Evolutionary conservation across 805 yeast genomes (phyloP), one percentile per base, ranked within the genome.

Genomic region (Grigorovia transvaalensis): DNA sequence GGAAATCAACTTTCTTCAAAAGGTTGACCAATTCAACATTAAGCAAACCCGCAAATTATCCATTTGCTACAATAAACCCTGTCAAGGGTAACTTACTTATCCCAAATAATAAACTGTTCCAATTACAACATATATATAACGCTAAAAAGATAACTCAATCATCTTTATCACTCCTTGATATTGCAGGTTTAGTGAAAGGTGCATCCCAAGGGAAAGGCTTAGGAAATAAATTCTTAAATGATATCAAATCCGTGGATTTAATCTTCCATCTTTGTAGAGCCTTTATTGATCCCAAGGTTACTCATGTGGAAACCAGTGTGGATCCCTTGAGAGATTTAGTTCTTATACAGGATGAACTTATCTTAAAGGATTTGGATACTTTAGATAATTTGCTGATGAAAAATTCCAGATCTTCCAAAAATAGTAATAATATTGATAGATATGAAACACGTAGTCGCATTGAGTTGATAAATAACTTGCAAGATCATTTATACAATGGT

Each of bases 21-120:
- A 96, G 96, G 52, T 85, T 93, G 65, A 91, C 98, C 52, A 82
- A 84, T 72, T 88, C 90, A 60, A 88, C 90, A 47, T 74, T 93
- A 59, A 98, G 99, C 56, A 89, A 79, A 74, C 98, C 99, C 52
- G 99, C 98, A 53, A 91, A 91, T 71, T 91, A 90, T 70, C 99
- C 99, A 27, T 91, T 88, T 68, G 99, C 99, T 45, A 91, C 99
- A 52, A 88, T 88, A 67, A 59, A 66, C 48, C 89, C 91, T 12
- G 88, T 83, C 66, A 87, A 84, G 65, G 85, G 89, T 7, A 72
- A 82, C 60, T 85, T 84, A 42, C 76, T 80, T 50, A 88, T 85
- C 43, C 88, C 88, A 53, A 80, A 85, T 48, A 70, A 73, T 47
- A 78, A 82, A 67, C 71, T 85, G 54, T 79, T 79, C 51, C 74